Conservation (phyloP, 768 basidiomycete species). For the Suillus ampliporus region DNA sequence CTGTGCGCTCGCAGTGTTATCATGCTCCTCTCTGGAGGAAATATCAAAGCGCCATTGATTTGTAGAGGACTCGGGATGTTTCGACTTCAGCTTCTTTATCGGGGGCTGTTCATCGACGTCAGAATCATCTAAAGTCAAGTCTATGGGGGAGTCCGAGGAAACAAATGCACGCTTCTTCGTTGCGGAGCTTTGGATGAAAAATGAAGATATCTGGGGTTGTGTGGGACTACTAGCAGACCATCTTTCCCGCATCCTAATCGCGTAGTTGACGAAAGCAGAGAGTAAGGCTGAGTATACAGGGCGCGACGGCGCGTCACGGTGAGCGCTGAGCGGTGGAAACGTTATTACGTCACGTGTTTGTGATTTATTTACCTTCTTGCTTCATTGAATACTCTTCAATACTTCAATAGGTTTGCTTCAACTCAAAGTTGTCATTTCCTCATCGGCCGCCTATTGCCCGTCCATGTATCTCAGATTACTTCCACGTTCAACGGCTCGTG, state of each 20-base stretch:
- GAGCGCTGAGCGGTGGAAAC: too few species aligned
- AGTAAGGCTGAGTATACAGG: constrained; percentile 12
- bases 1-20: constrained; percentile 44
- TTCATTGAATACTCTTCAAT: too few species aligned
- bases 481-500: not conserved
- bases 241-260: not conserved
- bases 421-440: not conserved
- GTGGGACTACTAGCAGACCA: not conserved
- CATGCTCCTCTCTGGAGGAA: constrained; percentile 3
- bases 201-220: constrained; percentile 20
- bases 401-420: not conserved
- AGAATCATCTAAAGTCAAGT: constrained; percentile 55
- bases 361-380: too few species aligned
- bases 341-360: constrained; percentile 29
- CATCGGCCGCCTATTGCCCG: not conserved
- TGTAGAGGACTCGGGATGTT: constrained; percentile 23
- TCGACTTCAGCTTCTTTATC: constrained; percentile 36
- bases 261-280: not conserved
- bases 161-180: constrained; percentile 36
- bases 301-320: constrained; percentile 35
- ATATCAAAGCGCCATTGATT: constrained; percentile 53
- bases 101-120: constrained; percentile 31
- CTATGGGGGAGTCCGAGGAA: constrained; percentile 45
- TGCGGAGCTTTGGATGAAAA: not conserved
- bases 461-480: constrained; percentile 4